A percentile compares a stretch with the other conserved stretches of the same genome.
Evolutionary conservation across 73 alveolate genomes (phyloP).

Genomic region (Paramecium caudatum): DNA sequence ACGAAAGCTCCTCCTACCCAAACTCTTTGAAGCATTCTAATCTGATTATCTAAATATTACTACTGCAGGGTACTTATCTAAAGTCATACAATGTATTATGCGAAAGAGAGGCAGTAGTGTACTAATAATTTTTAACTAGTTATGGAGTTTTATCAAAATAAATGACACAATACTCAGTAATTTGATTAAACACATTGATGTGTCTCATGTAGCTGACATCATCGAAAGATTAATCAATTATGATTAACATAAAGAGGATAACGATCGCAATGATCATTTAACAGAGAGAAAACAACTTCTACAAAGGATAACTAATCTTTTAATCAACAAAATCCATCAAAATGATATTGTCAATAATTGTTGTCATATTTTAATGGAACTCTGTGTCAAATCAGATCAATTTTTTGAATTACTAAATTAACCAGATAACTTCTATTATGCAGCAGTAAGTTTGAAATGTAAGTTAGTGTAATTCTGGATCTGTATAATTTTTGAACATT

Average conservation of each 20-base stretch:
- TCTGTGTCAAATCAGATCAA: background rate
- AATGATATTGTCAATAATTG: background rate
- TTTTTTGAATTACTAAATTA: background rate
- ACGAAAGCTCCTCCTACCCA: background rate
- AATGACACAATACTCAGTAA: background rate
- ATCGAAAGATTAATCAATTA: background rate
- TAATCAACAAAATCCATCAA: background rate
- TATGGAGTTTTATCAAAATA: background rate
- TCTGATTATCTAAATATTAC: constrained; percentile 27
- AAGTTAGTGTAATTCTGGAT: background rate
- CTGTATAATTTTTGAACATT: background rate
- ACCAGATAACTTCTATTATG: background rate
- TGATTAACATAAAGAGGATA: background rate
- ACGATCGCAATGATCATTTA: background rate
- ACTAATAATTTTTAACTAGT: constrained; percentile 8
- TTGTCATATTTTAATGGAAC: background rate
- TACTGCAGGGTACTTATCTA: background rate
- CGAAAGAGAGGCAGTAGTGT: constrained; percentile 21
- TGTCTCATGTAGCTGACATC: background rate
- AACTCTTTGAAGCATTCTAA: background rate
- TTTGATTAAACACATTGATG: constrained; percentile 24
- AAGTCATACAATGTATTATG: background rate
- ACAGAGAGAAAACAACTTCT: background rate
- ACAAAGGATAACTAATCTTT: background rate
- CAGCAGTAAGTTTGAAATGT: background rate